Base-by-base conservation (phyloP, 1,139 yeast species). In the Arxiozyma bovina region DNA sequence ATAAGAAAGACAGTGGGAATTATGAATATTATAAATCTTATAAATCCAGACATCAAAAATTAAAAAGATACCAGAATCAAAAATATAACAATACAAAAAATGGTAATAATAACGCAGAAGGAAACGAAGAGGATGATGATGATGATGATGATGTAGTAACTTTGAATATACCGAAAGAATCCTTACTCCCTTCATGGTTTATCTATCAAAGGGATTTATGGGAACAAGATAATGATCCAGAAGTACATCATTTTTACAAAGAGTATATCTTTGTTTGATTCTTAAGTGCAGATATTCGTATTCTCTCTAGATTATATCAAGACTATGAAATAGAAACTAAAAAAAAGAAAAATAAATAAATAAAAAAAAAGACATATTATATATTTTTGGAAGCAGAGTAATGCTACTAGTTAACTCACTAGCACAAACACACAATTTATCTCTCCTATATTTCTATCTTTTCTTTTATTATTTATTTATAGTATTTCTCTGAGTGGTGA, bases 111-210 rank as follows among this genome's bases (percentile, higher is more conserved):
- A 43, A 43, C 8, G 22, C 20, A n/a, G 41, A 34, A 21, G 42
- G 38, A 15, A 20, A 46, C 4, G 22, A 30, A 8, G 48, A 46
- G n/a, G 30, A 21, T 3, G 42, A 34, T 1, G 54, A 52, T 22
- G 53, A 50, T 12, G 51, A 54, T 8, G 54, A 57, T 34, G 62
- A 63, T 43, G 52, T 62, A 2, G 65, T 76, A 20, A 63, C 65
- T 21, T 70, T 85, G 52, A 74, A 74, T 54, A 73, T 87, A 8
- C 95, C 96, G 0, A 73, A 77, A 3, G 87, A 82, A 55, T 71
- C 74, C 34, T 74, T 77, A 51, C 73, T 88, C 41, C 95, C 96
- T 0, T 74, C 70, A 2, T 88, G 96, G 96, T 86, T 86, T 62
- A 73, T 74, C 21, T 70, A 74, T 50, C 85, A 84, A 53, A 68